Evolutionary conservation across 805 yeast genomes (phyloP), one percentile per base, ranked within the genome.

Genomic region (Komagataella phaffii): DNA sequence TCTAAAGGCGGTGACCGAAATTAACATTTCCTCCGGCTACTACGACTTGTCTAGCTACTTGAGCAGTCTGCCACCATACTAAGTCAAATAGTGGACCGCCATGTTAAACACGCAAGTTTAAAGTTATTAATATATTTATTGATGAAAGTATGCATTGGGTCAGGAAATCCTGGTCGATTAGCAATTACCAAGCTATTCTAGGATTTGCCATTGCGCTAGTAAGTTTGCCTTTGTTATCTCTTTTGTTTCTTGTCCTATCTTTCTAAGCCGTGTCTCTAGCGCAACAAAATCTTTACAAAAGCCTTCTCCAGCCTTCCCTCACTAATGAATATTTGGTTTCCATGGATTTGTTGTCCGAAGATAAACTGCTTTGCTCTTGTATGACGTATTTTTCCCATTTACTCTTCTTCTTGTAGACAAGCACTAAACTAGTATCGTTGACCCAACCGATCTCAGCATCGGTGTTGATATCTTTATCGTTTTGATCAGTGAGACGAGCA

Each of bases 301-400:
- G 40, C 40, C 14, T 30, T 30, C 40, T 30, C 40, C 40, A 30
- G 14, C 40, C 40, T 30, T 30, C 40, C 14, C 40, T 14, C 12
- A 30, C 40, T 14, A 30, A 30, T 30, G 40, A 30, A 30, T 30
- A 30, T 14, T 30, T 30, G 40, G 40, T 30, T 30, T 30, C 40
- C 40, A 30, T 30, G 14, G 40, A 30, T 30, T 10, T 30, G 14
- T 30, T 30, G 10, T 30, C 40, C 8, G 40, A 30, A 4, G 40
- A 30, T 14, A 30, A 30, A 8, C 14, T 30, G 40, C 40, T 30
- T 30, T 30, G 40, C 57, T 82, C 88, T 12, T 79, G 71, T 44
- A 91, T 79, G 12, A 73, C 79, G 63, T 85, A 91, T 62, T 85
- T 88, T 62, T 91, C 97, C 96, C 96, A 88, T 24, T 81, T 80